These are phyloP conservation scores for Notholithocarpus densiflorus DNA, from an alignment of 306 rosid species.

Conservation along the genomic window DNA sequence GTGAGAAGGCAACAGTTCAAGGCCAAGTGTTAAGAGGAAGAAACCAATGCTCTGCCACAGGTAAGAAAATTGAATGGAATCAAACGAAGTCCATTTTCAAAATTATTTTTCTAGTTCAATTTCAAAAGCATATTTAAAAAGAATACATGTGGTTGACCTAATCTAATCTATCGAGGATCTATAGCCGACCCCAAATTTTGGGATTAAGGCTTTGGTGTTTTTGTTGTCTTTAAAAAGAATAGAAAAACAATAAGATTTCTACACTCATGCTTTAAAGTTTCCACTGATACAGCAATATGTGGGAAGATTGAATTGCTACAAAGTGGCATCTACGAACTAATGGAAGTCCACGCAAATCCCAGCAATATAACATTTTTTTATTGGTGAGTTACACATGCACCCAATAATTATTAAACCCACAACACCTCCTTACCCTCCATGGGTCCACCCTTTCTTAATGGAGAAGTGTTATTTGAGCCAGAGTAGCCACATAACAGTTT, in stretches of 20 bases:
- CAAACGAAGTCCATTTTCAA: conserved; percentile 5
- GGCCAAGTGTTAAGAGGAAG: conserved; percentile 73
- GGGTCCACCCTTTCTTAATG: no score
- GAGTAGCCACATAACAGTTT: no score
- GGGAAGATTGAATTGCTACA: background rate
- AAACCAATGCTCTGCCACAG: conserved; percentile 63
- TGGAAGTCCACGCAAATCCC: background rate
- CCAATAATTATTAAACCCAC: no score
- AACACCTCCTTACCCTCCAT: no score
- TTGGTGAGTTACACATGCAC: no score
- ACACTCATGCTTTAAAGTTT: background rate
- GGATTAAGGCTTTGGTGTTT: no score
- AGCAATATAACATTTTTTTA: background rate
- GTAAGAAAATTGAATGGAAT: conserved; percentile 31
- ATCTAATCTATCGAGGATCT: no score
- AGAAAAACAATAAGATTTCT: background rate
- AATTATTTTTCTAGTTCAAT: background rate
- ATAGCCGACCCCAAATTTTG: no score
- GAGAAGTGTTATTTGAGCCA: no score
- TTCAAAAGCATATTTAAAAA: background rate
- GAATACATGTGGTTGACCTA: background rate
- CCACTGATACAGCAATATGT: background rate
- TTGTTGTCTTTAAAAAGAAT: background rate
- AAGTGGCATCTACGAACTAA: background rate
- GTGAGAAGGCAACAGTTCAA: conserved; percentile 67